Base-by-base conservation (phyloP, 129 eudicot species). In the Helianthus tuberosus region DNA sequence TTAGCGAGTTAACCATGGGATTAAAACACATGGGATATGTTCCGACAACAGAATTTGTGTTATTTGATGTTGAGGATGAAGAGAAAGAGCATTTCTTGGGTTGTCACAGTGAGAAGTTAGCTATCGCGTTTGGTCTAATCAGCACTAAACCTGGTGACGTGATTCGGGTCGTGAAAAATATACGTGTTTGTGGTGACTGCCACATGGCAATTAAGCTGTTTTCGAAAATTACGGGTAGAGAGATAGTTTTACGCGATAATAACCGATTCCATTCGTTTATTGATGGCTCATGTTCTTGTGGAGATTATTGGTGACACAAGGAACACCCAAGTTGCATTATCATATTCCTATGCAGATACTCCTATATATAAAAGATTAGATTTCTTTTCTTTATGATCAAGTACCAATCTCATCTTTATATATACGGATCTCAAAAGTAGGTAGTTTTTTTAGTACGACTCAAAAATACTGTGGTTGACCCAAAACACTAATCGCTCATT, bases 41-140 rank as follows among this genome's bases (percentile, higher is more conserved):
- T 52, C 94, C 96, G 46, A 89, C 86, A 2, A 92, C 91, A 0
- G 98, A 92, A 55, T 84, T 80, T 75, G 98, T 86, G 77, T 73
- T 92, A n/a, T 92, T 89, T 75, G 96, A 92, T 66, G 81, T 92
- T 59, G 97, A 92, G 60, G 93, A 89, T 49, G 97, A 92, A 81
- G 97, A 92, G 81, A 92, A 92, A 84, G 97, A 85, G 82, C 88
- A 89, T 60, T 79, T 83, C 8, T 71, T 92, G 68, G 86, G 90
- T 32, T 89, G 82, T 77, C 97, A 87, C 12, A 89, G 97, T 23
- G 96, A 92, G 84, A 92, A 92, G 89, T 79, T 92, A 53, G 98
- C 98, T 48, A 83, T 89, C 73, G 98, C 96, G 36, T 92, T 87
- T 81, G 94, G 91, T 23, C 48, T 92, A 36, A 80, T 89, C 13